Evolutionary conservation across 495 filamentous ascomycete genomes (phyloP).

Genomic region (Trichoderma erinaceum): DNA sequence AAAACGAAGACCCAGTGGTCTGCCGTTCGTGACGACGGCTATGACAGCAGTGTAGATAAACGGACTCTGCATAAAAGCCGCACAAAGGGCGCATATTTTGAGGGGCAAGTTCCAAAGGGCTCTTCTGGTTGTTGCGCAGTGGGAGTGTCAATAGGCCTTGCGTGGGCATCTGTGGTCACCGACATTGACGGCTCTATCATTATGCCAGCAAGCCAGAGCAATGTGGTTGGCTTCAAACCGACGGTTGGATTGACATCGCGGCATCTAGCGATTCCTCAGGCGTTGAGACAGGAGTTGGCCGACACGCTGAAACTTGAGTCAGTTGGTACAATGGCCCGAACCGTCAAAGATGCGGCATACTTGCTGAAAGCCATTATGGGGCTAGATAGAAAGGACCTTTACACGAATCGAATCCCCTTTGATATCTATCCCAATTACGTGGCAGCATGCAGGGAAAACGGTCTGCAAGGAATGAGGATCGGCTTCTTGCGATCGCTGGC

Average conservation of each 20-base stretch:
- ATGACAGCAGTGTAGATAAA: constrained; percentile 22
- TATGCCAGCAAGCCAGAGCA: constrained; percentile 35
- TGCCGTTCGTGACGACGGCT: constrained; percentile 31
- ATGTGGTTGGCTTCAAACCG: constrained; percentile 56
- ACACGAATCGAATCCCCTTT: constrained; percentile 38
- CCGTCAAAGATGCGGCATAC: constrained; percentile 60
- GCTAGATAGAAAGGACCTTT: constrained; percentile 41
- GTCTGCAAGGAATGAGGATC: constrained; percentile 60
- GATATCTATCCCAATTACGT: constrained; percentile 39
- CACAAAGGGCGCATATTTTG: constrained; percentile 31
- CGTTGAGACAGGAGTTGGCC: no score
- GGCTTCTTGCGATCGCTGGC: constrained; percentile 43
- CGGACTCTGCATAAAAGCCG: constrained; percentile 39
- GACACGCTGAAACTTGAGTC: constrained; percentile 58
- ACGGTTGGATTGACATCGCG: constrained; percentile 61
- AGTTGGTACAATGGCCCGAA: constrained; percentile 57
- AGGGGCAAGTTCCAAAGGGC: constrained; percentile 26
- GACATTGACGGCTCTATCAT: constrained; percentile 37
- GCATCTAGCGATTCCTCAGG: constrained; percentile 52
- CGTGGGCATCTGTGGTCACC: constrained; percentile 24
- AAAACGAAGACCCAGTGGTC: constrained; percentile 38
- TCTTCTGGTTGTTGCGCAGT: constrained; percentile 32
- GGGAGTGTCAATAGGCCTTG: constrained; percentile 28
- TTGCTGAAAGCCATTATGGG: constrained; percentile 59
- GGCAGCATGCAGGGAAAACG: constrained; percentile 41